These are phyloP conservation scores for Periconia digitata DNA, from an alignment of 2,329 filamentous ascomycete species.

Conservation along the genomic window DNA sequence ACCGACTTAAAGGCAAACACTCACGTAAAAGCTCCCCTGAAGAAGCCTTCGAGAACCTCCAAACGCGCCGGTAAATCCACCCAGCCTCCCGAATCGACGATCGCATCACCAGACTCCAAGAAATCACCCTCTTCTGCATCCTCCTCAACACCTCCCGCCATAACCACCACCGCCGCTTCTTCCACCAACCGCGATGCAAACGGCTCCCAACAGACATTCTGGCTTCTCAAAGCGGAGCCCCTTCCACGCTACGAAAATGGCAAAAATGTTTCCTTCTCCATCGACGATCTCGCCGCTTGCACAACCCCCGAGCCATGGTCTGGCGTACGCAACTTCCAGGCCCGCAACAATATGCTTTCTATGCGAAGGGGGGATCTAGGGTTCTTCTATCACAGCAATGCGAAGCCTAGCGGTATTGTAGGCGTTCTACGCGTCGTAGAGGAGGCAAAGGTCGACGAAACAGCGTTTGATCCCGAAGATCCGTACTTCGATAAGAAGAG, in stretches of 20 bases:
- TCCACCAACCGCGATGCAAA: constrained; percentile 28
- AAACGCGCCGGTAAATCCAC: constrained; percentile 8
- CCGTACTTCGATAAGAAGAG: constrained; percentile 86
- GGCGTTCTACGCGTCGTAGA: constrained; percentile 87
- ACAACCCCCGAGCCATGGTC: constrained; percentile 86
- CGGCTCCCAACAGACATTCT: constrained; percentile 42
- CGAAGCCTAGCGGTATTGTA: constrained; percentile 83
- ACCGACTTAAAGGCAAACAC: too few relatives aligned
- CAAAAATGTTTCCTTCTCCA: constrained; percentile 87
- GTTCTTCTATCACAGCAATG: constrained; percentile 97
- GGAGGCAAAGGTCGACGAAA: constrained; percentile 78
- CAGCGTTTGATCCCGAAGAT: constrained; percentile 69
- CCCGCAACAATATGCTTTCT: constrained; percentile 83
- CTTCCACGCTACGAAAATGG: constrained; percentile 85
- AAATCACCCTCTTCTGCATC: constrained; percentile 8
- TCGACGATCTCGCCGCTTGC: constrained; percentile 78
- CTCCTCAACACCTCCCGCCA: constrained; percentile 8
- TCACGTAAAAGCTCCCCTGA: constrained; percentile 12
- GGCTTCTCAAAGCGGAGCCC: constrained; percentile 66
- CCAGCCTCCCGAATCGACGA: constrained; percentile 8
- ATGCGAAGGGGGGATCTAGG: constrained; percentile 92
- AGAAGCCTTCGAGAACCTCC: constrained; percentile 19
- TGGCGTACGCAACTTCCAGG: constrained; percentile 59
- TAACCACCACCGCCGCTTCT: constrained; percentile 16
- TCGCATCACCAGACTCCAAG: neutral